phyloP scores from a whole-genome alignment of 257 asterid genomes.

The Solanum corneliomulleri region DNA sequence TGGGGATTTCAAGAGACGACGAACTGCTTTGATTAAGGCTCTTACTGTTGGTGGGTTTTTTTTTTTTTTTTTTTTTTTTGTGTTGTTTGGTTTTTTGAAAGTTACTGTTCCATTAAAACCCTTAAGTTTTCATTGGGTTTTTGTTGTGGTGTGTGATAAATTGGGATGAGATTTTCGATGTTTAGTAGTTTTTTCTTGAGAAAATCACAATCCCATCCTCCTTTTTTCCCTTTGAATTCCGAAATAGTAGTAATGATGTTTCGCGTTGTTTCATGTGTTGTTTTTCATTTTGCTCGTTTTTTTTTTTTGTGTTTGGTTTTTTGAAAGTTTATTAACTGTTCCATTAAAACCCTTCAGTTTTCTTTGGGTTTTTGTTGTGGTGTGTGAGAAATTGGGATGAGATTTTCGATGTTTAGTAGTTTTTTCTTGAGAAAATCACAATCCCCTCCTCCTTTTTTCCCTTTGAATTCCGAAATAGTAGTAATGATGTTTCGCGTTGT shows the following conservation, averaged over 20 bases:
- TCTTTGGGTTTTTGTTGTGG: background rate
- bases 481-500: background rate
- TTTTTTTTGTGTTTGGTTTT: background rate
- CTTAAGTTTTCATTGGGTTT: background rate
- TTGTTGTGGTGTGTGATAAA: background rate
- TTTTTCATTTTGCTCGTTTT: background rate
- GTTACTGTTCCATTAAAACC: background rate
- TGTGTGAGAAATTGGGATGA: background rate
- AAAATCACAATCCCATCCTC: background rate
- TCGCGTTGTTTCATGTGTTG: background rate
- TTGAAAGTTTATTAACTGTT: background rate
- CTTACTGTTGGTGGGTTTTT: conserved; percentile 28
- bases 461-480: background rate
- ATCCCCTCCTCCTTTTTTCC: background rate
- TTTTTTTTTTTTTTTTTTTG: background rate
- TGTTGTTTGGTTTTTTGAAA: background rate
- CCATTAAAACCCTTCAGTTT: background rate
- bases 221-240: background rate
- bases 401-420: background rate
- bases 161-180: background rate
- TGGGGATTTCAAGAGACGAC: conserved; percentile 38
- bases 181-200: background rate
- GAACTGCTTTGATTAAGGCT: conserved; percentile 46
- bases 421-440: background rate
- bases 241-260: background rate